Conservation (phyloP, 2,329 filamentous ascomycete species). For the Aureobasidium sp. region DNA sequence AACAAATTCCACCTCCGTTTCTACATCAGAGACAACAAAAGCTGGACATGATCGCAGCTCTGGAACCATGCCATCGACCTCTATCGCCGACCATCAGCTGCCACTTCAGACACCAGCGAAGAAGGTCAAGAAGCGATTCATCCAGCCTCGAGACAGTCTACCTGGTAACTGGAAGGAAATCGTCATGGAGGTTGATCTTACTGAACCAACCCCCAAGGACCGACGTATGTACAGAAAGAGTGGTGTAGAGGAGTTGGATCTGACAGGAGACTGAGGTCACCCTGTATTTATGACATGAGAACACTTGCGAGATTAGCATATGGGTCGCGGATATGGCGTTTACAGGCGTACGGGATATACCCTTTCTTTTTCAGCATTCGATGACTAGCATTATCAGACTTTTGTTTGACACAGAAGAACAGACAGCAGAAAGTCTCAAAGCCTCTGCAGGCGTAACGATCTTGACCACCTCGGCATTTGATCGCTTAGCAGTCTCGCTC, state of each 20-base stretch:
- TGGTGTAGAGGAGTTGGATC: slow-evolving; percentile 31
- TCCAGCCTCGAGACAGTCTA: slow-evolving; percentile 27
- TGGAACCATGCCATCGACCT: neutral
- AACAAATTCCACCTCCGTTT: neutral
- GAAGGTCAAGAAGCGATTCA: slow-evolving; percentile 21
- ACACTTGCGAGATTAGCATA: neutral
- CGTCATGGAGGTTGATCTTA: slow-evolving; percentile 22
- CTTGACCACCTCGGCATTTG: no score
- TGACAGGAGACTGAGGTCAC: slow-evolving; percentile 21
- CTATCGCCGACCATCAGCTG: neutral
- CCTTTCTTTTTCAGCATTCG: neutral
- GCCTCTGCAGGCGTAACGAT: no score
- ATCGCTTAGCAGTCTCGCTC: no score
- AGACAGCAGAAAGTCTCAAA: no score
- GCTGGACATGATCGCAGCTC: neutral
- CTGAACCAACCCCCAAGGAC: slow-evolving; percentile 1
- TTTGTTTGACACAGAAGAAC: no score
- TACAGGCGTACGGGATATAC: slow-evolving; percentile 1
- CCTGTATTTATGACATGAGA: no score
- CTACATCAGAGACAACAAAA: neutral
- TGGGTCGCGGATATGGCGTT: neutral
- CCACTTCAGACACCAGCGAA: neutral
- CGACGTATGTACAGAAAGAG: slow-evolving; percentile 27
- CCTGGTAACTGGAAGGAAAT: slow-evolving; percentile 29
- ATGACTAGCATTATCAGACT: neutral